phyloP scores from a whole-genome alignment of 106 monocot species.

The Phalaenopsis aphrodite region DNA sequence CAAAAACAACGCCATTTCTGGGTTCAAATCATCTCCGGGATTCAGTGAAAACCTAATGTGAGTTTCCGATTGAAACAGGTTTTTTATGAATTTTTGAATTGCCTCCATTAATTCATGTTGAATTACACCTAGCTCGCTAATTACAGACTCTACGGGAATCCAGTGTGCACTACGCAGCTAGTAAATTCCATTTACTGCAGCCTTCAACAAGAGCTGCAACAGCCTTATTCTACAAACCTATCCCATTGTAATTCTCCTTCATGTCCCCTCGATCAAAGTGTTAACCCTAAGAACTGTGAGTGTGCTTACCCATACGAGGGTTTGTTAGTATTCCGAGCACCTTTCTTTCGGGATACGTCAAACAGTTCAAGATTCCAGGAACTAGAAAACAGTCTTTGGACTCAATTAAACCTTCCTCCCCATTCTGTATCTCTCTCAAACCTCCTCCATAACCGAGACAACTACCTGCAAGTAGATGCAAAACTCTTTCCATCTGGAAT shows the following conservation, averaged over 20 bases:
- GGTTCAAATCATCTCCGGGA: too few species aligned
- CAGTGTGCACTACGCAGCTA: slow-evolving; percentile 23
- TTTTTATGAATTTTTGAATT: not conserved
- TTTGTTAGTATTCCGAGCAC: slow-evolving; percentile 49
- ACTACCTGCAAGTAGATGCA: slow-evolving; percentile 42
- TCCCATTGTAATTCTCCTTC: slow-evolving; percentile 21
- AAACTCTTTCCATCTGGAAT: slow-evolving; percentile 39
- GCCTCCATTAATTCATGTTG: not conserved
- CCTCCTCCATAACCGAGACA: slow-evolving; percentile 25
- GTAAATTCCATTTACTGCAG: slow-evolving; percentile 28
- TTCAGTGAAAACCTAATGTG: slow-evolving; percentile 1
- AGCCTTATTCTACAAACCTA: slow-evolving; percentile 49
- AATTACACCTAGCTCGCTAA: not conserved
- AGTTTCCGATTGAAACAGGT: not conserved
- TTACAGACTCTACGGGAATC: slow-evolving; percentile 63
- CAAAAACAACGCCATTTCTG: slow-evolving; percentile 7
- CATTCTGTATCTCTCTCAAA: slow-evolving; percentile 43
- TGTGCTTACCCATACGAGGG: slow-evolving; percentile 61
- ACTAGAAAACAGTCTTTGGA: slow-evolving; percentile 48
- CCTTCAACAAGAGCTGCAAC: slow-evolving; percentile 12
- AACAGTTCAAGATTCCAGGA: slow-evolving; percentile 35
- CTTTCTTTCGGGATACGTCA: slow-evolving; percentile 40
- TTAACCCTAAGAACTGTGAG: slow-evolving; percentile 41
- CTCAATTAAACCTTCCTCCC: slow-evolving; percentile 31
- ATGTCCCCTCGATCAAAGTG: slow-evolving; percentile 29